Percentiles rank a stretch among this genome's conserved stretches.
Evolutionary conservation across 176 grass and related monocot genomes (phyloP).

Genomic region (Olyra latifolia): DNA sequence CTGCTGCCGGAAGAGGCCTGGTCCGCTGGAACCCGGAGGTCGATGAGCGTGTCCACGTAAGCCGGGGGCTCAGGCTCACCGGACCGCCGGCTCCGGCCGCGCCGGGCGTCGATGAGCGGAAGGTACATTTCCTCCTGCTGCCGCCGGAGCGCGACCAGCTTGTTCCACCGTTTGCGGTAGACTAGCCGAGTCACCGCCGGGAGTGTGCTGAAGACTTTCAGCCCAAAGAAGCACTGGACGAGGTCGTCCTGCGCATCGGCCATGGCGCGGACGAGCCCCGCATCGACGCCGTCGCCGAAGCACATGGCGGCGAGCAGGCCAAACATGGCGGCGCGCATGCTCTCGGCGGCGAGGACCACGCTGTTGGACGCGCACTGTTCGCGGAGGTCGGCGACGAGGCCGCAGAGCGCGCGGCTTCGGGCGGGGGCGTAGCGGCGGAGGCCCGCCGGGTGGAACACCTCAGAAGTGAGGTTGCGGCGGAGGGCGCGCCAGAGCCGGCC

Average conservation of each 20-base stretch:
- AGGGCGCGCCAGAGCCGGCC: constrained; percentile 11
- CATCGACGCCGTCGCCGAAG: constrained; percentile 6
- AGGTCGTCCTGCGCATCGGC: constrained; percentile 9
- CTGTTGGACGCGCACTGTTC: not conserved
- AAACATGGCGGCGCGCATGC: constrained; percentile 9
- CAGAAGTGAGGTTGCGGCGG: constrained; percentile 16
- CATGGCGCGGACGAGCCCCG: not conserved
- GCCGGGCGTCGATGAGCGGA: not conserved
- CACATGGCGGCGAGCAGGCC: constrained; percentile 7
- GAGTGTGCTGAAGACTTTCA: not conserved
- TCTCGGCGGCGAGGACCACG: not conserved
- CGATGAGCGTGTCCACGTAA: constrained; percentile 25
- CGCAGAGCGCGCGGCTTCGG: not conserved
- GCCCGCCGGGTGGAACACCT: constrained; percentile 4
- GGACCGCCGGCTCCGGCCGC: not conserved
- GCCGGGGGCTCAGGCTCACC: not conserved
- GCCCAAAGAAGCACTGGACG: constrained; percentile 13
- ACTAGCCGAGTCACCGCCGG: not conserved
- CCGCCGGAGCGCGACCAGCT: not conserved
- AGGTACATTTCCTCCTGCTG: constrained; percentile 34
- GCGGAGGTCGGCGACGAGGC: not conserved
- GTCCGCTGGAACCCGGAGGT: not conserved
- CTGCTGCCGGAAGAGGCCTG: not conserved
- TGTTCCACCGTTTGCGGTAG: not conserved
- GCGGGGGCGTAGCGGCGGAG: not conserved